phyloP scores from a whole-genome alignment of 345 rosid species.

The Alliaria petiolata region DNA sequence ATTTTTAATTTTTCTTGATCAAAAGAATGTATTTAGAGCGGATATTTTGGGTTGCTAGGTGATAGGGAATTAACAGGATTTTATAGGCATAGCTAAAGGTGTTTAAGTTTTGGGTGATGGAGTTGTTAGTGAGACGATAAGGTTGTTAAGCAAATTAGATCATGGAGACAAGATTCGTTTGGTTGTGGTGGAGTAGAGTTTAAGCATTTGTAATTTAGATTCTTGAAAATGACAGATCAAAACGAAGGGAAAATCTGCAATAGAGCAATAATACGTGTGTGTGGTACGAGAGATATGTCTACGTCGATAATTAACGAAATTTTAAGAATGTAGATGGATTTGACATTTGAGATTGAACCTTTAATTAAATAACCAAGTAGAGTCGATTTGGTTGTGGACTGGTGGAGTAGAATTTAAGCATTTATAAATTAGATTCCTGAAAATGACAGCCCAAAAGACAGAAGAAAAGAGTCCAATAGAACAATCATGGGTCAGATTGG shows the following conservation, averaged over 20 bases:
- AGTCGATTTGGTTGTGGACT: slow-evolving; percentile 7
- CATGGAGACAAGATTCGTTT: slow-evolving; percentile 35
- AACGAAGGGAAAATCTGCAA: background rate
- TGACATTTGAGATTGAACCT: background rate
- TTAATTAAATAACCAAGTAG: background rate
- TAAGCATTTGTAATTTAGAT: slow-evolving; percentile 30
- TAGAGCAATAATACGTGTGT: background rate
- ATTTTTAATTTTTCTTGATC: background rate
- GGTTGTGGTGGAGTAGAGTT: slow-evolving; percentile 41
- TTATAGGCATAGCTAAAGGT: slow-evolving; percentile 18
- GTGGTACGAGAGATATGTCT: background rate
- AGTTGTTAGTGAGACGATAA: slow-evolving; percentile 39
- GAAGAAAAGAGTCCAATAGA: background rate
- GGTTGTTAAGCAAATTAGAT: slow-evolving; percentile 66
- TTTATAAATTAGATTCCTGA: slow-evolving; percentile 1
- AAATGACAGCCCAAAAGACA: slow-evolving; percentile 1
- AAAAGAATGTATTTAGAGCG: background rate
- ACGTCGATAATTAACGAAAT: background rate
- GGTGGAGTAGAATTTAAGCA: slow-evolving; percentile 43
- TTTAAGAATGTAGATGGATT: slow-evolving; percentile 3
- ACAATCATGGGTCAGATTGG: no score
- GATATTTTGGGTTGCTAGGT: background rate
- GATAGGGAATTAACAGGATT: background rate
- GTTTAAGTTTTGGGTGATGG: slow-evolving; percentile 20
- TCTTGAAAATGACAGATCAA: slow-evolving; percentile 15